phyloP scores from a whole-genome alignment of 345 rosid species.

The Ricinus communis region DNA sequence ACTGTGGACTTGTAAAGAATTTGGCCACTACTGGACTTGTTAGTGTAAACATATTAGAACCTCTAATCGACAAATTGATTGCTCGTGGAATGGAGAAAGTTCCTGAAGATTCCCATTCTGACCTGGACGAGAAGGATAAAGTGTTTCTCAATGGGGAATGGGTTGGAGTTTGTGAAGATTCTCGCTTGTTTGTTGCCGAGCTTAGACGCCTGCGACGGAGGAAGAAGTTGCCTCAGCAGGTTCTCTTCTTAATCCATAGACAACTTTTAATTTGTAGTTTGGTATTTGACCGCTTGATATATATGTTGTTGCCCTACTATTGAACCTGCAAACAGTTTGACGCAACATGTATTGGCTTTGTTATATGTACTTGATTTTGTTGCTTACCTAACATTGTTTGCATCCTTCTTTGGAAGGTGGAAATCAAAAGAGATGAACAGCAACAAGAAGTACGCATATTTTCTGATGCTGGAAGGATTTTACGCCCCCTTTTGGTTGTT shows the following conservation, averaged over 20 bases:
- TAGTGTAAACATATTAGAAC: conserved; percentile 51
- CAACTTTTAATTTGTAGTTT: not conserved
- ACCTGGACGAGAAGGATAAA: conserved; percentile 51
- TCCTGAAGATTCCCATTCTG: conserved; percentile 49
- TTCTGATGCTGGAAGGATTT: conserved; percentile 83
- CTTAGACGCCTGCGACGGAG: conserved; percentile 59
- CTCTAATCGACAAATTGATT: conserved; percentile 41
- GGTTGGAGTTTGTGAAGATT: conserved; percentile 72
- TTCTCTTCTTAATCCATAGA: conserved; percentile 17
- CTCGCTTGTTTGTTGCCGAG: conserved; percentile 51
- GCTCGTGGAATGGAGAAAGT: conserved; percentile 72
- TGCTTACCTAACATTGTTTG: not conserved
- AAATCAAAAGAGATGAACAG: conserved; percentile 70
- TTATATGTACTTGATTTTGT: conserved; percentile 9
- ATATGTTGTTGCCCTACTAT: not conserved
- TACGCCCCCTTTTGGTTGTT: conserved; percentile 85
- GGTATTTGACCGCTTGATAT: not conserved
- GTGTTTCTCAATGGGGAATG: conserved; percentile 87
- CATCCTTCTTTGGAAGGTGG: conserved; percentile 50
- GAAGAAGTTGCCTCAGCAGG: conserved; percentile 66
- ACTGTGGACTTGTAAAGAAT: conserved; percentile 96
- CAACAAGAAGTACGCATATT: conserved; percentile 73
- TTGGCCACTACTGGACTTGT: conserved; percentile 78
- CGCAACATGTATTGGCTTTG: not conserved
- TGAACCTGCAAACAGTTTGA: not conserved